Conservation (phyloP, 768 basidiomycete genomes). For the Amanita inopinata region DNA sequence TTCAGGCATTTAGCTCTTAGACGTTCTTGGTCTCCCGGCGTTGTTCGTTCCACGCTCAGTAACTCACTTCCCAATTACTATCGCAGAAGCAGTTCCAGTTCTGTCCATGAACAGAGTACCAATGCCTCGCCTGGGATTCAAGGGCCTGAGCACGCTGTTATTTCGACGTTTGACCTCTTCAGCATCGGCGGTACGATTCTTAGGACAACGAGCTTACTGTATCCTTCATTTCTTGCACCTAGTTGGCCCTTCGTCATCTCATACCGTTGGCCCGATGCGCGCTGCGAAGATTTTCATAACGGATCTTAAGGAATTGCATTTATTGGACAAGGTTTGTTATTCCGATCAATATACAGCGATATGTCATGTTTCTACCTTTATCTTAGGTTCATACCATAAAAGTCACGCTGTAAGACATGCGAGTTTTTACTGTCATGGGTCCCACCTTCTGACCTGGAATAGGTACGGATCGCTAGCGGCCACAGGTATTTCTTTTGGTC, state of each 20-base stretch:
- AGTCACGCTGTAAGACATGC: constrained; percentile 58
- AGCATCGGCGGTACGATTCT: constrained; percentile 67
- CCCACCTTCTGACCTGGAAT: constrained; percentile 7
- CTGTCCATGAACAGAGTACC: too few relatives aligned
- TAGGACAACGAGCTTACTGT: background rate
- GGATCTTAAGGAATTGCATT: constrained; percentile 55
- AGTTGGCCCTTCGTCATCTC: constrained; percentile 45
- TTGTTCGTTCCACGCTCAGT: too few relatives aligned
- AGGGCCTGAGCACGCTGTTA: constrained; percentile 68
- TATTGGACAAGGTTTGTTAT: constrained; percentile 55
- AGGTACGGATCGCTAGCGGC: constrained; percentile 92
- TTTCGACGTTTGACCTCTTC: constrained; percentile 89
- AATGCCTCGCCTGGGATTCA: too few relatives aligned
- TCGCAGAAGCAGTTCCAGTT: too few relatives aligned
- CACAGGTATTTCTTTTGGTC: constrained; percentile 45
- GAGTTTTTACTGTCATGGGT: constrained; percentile 5
- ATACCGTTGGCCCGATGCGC: constrained; percentile 63
- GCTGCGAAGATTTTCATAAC: constrained; percentile 83
- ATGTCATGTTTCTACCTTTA: background rate
- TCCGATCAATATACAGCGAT: background rate
- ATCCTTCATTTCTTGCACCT: constrained; percentile 7
- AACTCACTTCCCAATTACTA: too few relatives aligned
- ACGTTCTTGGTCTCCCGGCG: too few relatives aligned
- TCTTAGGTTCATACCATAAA: constrained; percentile 69
- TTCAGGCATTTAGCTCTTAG: too few relatives aligned